phyloP scores from a whole-genome alignment of 2,329 filamentous ascomycete genomes.

The Aureobasidium subglaciale region DNA sequence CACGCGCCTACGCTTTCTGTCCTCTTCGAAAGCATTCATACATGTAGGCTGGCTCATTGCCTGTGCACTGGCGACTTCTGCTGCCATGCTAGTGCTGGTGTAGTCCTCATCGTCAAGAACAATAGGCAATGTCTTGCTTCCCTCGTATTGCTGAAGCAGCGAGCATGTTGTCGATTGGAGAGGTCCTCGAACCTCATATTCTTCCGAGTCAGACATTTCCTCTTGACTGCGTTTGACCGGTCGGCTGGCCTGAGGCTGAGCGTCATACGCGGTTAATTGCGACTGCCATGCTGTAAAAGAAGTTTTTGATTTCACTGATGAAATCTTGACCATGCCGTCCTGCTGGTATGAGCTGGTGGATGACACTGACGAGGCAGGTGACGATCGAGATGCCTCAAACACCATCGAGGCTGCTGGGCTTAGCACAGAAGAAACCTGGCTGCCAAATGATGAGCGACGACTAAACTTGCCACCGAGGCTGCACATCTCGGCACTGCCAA shows the following conservation, averaged over 20 bases:
- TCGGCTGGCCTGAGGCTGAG: constrained; percentile 16
- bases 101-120: constrained; percentile 10
- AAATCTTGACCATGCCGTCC: neutral
- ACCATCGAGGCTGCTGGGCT: constrained; percentile 60
- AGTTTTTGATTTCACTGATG: neutral
- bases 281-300: neutral
- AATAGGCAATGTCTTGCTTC: neutral
- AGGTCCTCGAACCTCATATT: neutral
- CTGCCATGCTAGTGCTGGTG: constrained; percentile 7
- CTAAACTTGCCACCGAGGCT: constrained; percentile 44
- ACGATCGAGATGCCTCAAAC: constrained; percentile 51
- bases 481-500: constrained; percentile 39
- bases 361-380: constrained; percentile 48
- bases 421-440: constrained; percentile 45
- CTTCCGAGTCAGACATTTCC: neutral
- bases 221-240: constrained; percentile 8
- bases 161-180: neutral
- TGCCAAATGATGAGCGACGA: constrained; percentile 41
- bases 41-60: neutral
- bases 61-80: neutral
- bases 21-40: neutral
- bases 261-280: constrained; percentile 10
- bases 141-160: neutral
- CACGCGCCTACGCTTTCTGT: neutral
- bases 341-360: constrained; percentile 30